Conservation (phyloP, 1,284 basidiomycete genomes). For the Thecaphora thlaspeos region DNA sequence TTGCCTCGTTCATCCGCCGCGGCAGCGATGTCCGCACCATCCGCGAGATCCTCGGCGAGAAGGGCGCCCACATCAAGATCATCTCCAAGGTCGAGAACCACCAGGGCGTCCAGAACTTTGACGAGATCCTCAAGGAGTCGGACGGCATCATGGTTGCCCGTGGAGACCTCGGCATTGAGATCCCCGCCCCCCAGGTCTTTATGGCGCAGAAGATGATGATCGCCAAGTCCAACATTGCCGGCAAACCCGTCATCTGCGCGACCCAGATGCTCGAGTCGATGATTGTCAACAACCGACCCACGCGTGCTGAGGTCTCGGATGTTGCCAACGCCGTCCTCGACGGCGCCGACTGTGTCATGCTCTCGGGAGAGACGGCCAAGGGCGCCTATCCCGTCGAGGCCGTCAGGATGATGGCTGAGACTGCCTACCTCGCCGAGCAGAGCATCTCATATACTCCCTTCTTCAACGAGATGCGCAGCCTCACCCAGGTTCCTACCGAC, state of each 20-base stretch:
- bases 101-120: slow-evolving; percentile 58
- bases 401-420: slow-evolving; percentile 58
- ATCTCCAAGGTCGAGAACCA: slow-evolving; percentile 59
- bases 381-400: slow-evolving; percentile 60
- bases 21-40: slow-evolving; percentile 53
- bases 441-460: slow-evolving; percentile 54
- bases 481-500: slow-evolving; percentile 52
- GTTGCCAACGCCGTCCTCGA: slow-evolving; percentile 58
- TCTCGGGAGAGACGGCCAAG: slow-evolving; percentile 57
- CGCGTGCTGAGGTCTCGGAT: slow-evolving; percentile 57
- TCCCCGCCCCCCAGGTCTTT: slow-evolving; percentile 65
- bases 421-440: slow-evolving; percentile 56
- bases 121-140: slow-evolving; percentile 57
- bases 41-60: slow-evolving; percentile 55
- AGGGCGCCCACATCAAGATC: slow-evolving; percentile 57
- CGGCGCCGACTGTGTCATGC: slow-evolving; percentile 58
- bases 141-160: slow-evolving; percentile 58
- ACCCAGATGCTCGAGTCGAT: slow-evolving; percentile 98
- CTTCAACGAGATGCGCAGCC: slow-evolving; percentile 62
- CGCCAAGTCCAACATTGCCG: slow-evolving; percentile 57
- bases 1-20: slow-evolving; percentile 57
- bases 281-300: slow-evolving; percentile 57
- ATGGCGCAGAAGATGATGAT: slow-evolving; percentile 59
- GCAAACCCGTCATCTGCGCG: slow-evolving; percentile 91
- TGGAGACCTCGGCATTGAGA: slow-evolving; percentile 58